Base-by-base conservation (phyloP, 2,329 filamentous ascomycete species). In the Pseudogymnoascus sp. region DNA sequence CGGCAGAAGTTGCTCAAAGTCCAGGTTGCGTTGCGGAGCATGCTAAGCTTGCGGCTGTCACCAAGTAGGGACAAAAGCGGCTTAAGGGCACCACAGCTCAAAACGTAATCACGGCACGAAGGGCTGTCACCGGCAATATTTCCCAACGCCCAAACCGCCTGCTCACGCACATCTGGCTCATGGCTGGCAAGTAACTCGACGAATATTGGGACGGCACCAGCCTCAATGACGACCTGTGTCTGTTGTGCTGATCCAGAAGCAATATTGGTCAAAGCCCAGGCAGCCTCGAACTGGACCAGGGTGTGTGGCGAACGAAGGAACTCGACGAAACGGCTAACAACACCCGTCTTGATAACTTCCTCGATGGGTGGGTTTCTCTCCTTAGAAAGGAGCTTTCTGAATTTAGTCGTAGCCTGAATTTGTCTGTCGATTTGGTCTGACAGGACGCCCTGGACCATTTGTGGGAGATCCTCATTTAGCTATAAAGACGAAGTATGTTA, bases 71-170 rank as follows among this genome's bases (percentile, higher is more conserved):
- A 85, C 62, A 99, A 84, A 62, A 99, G 83, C 60, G 94, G 94
- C 75, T 91, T 91, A 60, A 99, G 84, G 65, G 94, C 94, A 71
- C 92, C 92, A 67, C 90, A 91, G 75, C 87, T 87, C 62, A 99
- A 84, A 64, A 99, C 94, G 74, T 96, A 99, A 77, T 99, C 94
- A 71, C 94, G 88, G 84, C 94, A 99, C 72, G 91, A 87, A 66
- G 94, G 94, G 81, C 93, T 97, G 76, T 99, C 94, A 78, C 94
- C 94, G 67, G 94, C 94, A 78, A 99, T 99, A 79, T 99, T 99
- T 73, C 94, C 94, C 61, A 99, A 81, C 47, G 94, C 94, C 94
- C 94, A 99, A 61, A 99, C 94, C 62, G 94, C 94, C 78, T 99
- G 94, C 78, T 99, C 94, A 68, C 94, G 85, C 47, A 99, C 94